Conservation (phyloP, 768 basidiomycete species). For the Russula vinacea region DNA sequence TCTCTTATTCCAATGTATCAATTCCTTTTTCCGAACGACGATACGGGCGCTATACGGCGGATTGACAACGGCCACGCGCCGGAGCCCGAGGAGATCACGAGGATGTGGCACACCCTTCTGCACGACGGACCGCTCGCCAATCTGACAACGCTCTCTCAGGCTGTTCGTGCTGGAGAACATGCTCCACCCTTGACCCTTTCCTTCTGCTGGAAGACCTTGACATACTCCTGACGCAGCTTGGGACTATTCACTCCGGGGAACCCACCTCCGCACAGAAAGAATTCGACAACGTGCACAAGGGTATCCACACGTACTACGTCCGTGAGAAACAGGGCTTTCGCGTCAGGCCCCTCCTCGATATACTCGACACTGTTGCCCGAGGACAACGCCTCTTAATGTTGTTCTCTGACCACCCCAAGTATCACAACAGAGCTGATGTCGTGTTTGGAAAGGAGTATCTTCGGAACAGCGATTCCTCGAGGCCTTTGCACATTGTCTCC, state of each 20-base stretch:
- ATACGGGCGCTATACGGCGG: not conserved
- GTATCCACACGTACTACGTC: not conserved
- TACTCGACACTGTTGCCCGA: slow-evolving; percentile 1
- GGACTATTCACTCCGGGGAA: not conserved
- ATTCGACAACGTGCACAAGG: not conserved
- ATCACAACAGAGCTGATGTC: slow-evolving; percentile 2
- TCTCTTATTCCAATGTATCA: slow-evolving; percentile 10
- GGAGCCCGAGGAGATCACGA: not conserved
- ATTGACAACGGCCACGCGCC: not conserved
- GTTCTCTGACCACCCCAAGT: slow-evolving; percentile 5
- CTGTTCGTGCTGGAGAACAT: not conserved
- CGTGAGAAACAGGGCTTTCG: slow-evolving; percentile 9
- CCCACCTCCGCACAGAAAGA: not conserved
- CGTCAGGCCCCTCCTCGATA: slow-evolving; percentile 8
- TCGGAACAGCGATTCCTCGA: not conserved
- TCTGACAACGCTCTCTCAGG: slow-evolving; percentile 1
- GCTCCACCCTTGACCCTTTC: not conserved
- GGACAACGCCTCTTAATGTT: slow-evolving; percentile 2
- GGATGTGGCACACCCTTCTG: slow-evolving; percentile 1
- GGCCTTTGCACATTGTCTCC: slow-evolving; percentile 15
- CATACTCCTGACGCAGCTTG: slow-evolving; percentile 9
- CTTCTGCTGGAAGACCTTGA: slow-evolving; percentile 19
- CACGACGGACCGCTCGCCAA: slow-evolving; percentile 15
- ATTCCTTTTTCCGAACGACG: not conserved
- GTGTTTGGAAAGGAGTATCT: slow-evolving; percentile 19